Percentiles rank a stretch among this genome's conserved stretches.
Evolutionary conservation across 208 protist species (phyloP).

Genomic region (Leishmania guyanensis): DNA sequence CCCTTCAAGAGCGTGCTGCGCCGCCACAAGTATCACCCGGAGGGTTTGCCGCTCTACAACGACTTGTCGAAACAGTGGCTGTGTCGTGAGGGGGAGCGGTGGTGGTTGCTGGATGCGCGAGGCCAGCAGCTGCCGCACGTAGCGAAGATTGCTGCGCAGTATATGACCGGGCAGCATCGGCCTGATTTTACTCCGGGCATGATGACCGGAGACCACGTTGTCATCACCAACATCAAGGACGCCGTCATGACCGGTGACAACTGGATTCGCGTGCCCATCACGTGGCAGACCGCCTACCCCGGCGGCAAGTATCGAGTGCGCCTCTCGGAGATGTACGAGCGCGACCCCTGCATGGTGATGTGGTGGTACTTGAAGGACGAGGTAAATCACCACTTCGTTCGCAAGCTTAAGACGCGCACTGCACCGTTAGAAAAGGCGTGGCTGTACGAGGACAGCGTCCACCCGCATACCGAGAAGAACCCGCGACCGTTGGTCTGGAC

Average conservation of each 20-base stretch:
- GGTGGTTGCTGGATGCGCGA: slow-evolving; percentile 90
- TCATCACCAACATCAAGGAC: slow-evolving; percentile 92
- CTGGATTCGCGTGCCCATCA: slow-evolving; percentile 91
- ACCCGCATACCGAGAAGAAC: slow-evolving; percentile 88
- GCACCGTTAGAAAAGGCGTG: slow-evolving; percentile 93
- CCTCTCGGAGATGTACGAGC: slow-evolving; percentile 92
- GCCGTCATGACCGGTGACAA: slow-evolving; percentile 90
- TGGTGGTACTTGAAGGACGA: slow-evolving; percentile 92
- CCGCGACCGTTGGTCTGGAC: slow-evolving; percentile 85
- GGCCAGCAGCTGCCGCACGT: slow-evolving; percentile 89
- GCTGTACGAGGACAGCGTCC: slow-evolving; percentile 88
- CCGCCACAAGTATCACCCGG: slow-evolving; percentile 88
- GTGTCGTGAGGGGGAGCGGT: slow-evolving; percentile 87
- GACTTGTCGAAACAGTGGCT: slow-evolving; percentile 92
- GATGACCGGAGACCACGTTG: slow-evolving; percentile 89
- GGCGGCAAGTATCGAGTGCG: slow-evolving; percentile 91
- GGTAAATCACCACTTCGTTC: slow-evolving; percentile 90
- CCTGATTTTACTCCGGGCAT: slow-evolving; percentile 91
- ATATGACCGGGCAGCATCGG: slow-evolving; percentile 91
- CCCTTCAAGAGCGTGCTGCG: slow-evolving; percentile 92
- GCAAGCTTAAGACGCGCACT: slow-evolving; percentile 88
- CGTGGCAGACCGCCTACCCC: slow-evolving; percentile 92
- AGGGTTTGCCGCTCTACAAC: slow-evolving; percentile 90
- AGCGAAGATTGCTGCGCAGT: slow-evolving; percentile 80
- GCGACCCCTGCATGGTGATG: slow-evolving; percentile 94